Evolutionary conservation across 2,329 filamentous ascomycete species (phyloP), one percentile per base, ranked within the genome.

Genomic region (Pseudogymnoascus sp.): DNA sequence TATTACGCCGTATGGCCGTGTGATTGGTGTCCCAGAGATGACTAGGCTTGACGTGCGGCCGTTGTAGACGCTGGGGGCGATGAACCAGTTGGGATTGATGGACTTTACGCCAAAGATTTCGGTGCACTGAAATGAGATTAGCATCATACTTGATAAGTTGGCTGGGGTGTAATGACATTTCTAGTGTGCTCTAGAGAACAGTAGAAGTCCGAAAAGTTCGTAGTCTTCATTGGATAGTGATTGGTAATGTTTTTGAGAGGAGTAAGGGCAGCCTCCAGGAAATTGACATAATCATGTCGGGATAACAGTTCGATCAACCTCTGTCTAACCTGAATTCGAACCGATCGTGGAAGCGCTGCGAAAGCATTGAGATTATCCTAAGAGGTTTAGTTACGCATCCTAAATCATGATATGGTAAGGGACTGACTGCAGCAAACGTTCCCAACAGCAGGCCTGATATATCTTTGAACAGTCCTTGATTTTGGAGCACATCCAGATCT

Each of bases 191-290:
- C 62, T 28, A 63, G 36, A 23, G 61, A 63, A 50, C 44, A 63
- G 71, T 86, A 88, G 76, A 88, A 89, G 72, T 88, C 86, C 17
- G 86, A 85, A 71, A 88, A 88, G 70, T 88, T 86, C 47, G 84
- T 84, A 70, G 88, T 88, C 64, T 81, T 78, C 79, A 89, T 82
- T 4, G 86, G 86, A 1, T 88, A 68, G 66, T 88, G 85, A 68
- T 80, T 83, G 64, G 76, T 78, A 60, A 84, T 80, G 23, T 85
- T 75, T 13, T 78, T 78, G 40, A 64, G 31, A 11, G 31, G 64
- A 35, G 62, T 23, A 19, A 65, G 35, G 53, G 33, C 59, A 15
- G 47, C 36, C 15, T 47, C 17, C 13, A 42, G n/a, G 13, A 62
- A 59, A 23, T 62, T 15, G 47, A 35, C 11, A 23, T 31, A 11